Evolutionary conservation across 345 rosid species (phyloP), one percentile per base, ranked within the genome.

Genomic region (Euphorbia tirucalli): DNA sequence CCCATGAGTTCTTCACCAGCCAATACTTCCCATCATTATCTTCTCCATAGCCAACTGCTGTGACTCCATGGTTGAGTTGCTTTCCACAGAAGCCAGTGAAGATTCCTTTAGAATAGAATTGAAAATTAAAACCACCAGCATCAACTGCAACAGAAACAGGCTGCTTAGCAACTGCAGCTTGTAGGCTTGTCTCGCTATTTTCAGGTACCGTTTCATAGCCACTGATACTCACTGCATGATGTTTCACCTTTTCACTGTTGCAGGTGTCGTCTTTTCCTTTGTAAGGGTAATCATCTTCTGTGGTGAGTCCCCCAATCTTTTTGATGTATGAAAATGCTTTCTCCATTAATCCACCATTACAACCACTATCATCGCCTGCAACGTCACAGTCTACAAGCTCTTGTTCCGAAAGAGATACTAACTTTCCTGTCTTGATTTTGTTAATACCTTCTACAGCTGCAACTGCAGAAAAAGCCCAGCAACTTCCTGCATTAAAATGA

Each of bases 381-480:
- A 62, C 49, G 57, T 90, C 96, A 62, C 97, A 92, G 78, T 95
- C 97, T 70, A 95, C 83, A 32, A 92, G 91, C 77, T 90, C 86
- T 81, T 95, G 97, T 76, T 89, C 99, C 11, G 97, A 95, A 16
- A 92, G 83, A 70, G 96, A 81, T 30, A 79, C 58, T 62, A 92
- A 71, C 14, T 78, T 82, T 54, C 93, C 92, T 24, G 93, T 89
- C 71, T 82, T 84, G 63, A 95, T 85, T 71, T 85, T 77, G 86
- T 84, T 84, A 83, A 90, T 82, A 75, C 97, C 93, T 83, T 95
- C 93, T 22, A 92, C 79, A 1, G 99, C 94, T 54, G 93, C 91
- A 65, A 92, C 89, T 5, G 99, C 88, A 4, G 98, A 87, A 44
- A 95, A 95, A 7, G 98, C 99, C 99, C 99, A 95, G 68, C 98